A percentile compares a stretch with the other conserved stretches of the same genome.
phyloP scores from a whole-genome alignment of 2,329 filamentous ascomycete species.

The Rhexocercosporidium sp. region DNA sequence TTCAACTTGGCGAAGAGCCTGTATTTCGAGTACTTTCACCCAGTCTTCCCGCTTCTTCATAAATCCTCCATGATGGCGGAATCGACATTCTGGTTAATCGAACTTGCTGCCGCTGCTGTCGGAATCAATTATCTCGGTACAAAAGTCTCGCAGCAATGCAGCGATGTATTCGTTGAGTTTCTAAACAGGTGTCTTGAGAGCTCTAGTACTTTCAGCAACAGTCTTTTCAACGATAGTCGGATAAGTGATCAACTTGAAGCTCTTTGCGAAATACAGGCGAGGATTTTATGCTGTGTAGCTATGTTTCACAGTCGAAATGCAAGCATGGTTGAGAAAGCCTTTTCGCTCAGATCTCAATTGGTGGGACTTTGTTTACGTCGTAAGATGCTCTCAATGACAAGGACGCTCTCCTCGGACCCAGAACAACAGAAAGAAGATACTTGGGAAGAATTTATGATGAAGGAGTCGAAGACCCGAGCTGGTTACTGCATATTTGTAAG shows the following conservation, averaged over 20 bases:
- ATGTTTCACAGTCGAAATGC: neutral
- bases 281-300: neutral
- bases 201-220: neutral
- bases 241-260: neutral
- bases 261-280: neutral
- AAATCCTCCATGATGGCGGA: neutral
- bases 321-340: neutral
- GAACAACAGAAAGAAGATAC: neutral
- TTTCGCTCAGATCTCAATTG: neutral
- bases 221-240: neutral
- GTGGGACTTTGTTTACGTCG: neutral
- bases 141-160: neutral
- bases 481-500: conserved; percentile 1
- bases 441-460: neutral
- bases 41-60: conserved; percentile 5
- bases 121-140: conserved; percentile 2
- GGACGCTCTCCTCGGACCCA: neutral
- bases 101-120: conserved; percentile 1
- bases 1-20: neutral
- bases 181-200: neutral
- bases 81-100: neutral
- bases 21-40: conserved; percentile 8
- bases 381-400: neutral
- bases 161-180: neutral
- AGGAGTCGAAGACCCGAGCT: neutral